Evolutionary conservation across 176 grass and related monocot genomes (phyloP), one percentile per base, ranked within the genome.

Genomic region (Otatea glauca): DNA sequence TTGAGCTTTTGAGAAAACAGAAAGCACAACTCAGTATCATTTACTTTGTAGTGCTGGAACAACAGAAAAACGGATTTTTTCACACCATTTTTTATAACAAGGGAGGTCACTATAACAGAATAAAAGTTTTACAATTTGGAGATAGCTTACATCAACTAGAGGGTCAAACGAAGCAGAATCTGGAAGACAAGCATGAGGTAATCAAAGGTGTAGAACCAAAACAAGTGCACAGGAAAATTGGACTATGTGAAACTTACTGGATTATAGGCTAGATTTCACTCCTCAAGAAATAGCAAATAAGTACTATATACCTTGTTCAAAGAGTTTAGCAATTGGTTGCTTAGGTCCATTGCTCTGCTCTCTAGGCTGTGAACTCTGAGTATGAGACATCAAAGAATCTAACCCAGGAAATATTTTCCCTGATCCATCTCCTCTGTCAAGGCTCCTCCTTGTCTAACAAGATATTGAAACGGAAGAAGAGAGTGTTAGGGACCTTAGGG

Each of bases 361-460:
- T 94, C 88, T 96, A 48, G 88, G 83, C 50, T 99, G 93, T 55
- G 88, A 94, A 88, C 64, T 86, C 64, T 90, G 87, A 84, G 88
- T 70, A 74, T 99, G 96, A 83, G 91, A 92, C 75, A 96, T 86
- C 81, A 99, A 89, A 48, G 93, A 96, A 85, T 99, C 97, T 42
- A 99, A 89, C 54, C 90, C 91, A 83, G 97, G 92, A 88, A 94
- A 96, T 76, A 94, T 90, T 86, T 96, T 96, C 25, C 90, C 91
- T 81, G 97, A 88, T 35, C 85, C 88, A 74, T 94, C 93, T 88
- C 89, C 96, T 91, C 82, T 92, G 68, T 99, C 93, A 56, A 94
- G 91, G 77, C 90, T 94, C 81, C 86, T 92, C 86, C 88, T 90
- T 79, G 93, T 99, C 97, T 99, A 82, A 83, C 43, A 85, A 21